Evolutionary conservation across 441 rosid species (phyloP).

Genomic region (Kokia cookei): DNA sequence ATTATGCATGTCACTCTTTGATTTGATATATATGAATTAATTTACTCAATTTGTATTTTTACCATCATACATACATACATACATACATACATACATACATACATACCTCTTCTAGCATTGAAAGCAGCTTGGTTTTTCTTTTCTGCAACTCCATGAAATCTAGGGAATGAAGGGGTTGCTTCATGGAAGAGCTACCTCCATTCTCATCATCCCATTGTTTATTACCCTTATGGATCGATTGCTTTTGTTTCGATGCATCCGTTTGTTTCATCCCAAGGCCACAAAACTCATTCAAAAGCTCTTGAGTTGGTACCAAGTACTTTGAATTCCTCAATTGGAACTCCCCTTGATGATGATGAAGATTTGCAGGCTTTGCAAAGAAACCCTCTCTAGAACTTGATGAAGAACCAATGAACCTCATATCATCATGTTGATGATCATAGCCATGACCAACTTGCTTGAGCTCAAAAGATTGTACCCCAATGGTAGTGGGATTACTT

Average conservation of each 20-base stretch:
- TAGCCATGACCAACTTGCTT: constrained; percentile 36
- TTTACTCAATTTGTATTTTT: no score
- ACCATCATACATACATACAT: no score
- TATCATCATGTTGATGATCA: constrained; percentile 28
- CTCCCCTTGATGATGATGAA: constrained; percentile 44
- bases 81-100: constrained; percentile 20
- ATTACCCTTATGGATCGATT: constrained; percentile 19
- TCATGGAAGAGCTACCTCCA: constrained; percentile 51
- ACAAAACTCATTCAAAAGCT: constrained; percentile 84
- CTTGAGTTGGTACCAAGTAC: constrained; percentile 68
- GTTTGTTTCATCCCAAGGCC: constrained; percentile 64
- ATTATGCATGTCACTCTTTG: no score
- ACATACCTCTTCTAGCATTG: constrained; percentile 90
- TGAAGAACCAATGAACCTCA: constrained; percentile 19
- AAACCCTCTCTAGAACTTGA: constrained; percentile 36
- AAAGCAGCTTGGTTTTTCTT: constrained; percentile 78
- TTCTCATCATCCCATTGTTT: constrained; percentile 47
- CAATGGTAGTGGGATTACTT: constrained; percentile 66
- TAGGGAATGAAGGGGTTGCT: constrained; percentile 61
- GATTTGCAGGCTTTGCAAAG: constrained; percentile 33
- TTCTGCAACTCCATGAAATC: constrained; percentile 88
- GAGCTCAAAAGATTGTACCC: constrained; percentile 72
- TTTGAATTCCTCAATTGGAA: constrained; percentile 60
- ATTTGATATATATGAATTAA: no score
- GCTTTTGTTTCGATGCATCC: constrained; percentile 34